Evolutionary conservation across 345 rosid genomes (phyloP), one percentile per base, ranked within the genome.

Genomic region (Populus nigra): DNA sequence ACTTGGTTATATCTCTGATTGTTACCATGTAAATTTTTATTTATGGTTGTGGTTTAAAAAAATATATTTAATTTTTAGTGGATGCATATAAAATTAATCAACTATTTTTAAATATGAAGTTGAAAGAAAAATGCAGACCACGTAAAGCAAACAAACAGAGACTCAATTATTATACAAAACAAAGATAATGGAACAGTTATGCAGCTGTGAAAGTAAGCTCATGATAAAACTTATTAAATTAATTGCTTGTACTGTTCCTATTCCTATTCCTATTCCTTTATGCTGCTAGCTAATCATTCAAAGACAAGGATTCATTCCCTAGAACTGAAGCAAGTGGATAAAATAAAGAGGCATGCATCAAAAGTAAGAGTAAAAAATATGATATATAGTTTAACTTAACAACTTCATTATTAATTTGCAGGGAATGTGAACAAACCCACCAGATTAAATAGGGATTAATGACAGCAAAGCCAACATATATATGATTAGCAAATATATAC

Each of bases 301-400:
- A 77, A 62, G 80, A 72, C 27, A 57, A 8, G 27, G 62, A 78
- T 79, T 63, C 78, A 62, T 68, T 76, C 66, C 66, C 63, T 20
- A 16, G 16, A 72, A 29, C 25, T 69, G 18, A 77, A 59, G 62
- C 74, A 22, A 43, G 17, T 17, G 23, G 72, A 49, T 29, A 15
- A 61, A 73, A 17, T 5, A 73, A 36, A 73, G 35, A 47, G 36
- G 15, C 73, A 71, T 71, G 23, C 22, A 25, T 49, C 12, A 17
- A 29, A 71, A 71, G 16, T 16, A 13, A 71, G 36, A 70, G 61
- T 4, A 5, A n/a, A 49, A 23, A 69, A 7, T 39, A 43, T 10
- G 11, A 43, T 43, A 43, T 43, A 43, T 2, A 13, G 15, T 13
- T 43, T 43, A 12, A 11, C 47, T 11, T 10, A 43, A 11, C 47